These are phyloP conservation scores for Torulaspora indica DNA, from an alignment of 805 yeast genomes.

Conservation along the genomic window DNA sequence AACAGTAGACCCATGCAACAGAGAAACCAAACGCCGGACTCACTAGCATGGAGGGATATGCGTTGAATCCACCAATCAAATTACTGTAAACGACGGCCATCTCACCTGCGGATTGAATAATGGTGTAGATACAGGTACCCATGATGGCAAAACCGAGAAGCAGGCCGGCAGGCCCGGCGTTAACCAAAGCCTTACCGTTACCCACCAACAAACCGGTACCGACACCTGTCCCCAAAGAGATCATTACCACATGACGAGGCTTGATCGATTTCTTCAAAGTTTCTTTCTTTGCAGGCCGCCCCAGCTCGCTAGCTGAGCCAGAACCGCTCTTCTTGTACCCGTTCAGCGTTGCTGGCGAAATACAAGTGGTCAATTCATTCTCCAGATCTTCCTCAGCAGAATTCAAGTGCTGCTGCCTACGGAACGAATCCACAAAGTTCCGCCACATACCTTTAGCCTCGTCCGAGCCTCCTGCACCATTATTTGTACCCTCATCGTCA, in stretches of 20 bases:
- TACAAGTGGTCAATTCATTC: constrained; percentile 15
- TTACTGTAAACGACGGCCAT: constrained; percentile 63
- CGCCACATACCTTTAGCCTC: background rate
- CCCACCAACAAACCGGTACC: constrained; percentile 77
- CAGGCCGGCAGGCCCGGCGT: constrained; percentile 62
- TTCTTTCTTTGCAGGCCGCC: constrained; percentile 1
- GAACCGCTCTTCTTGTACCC: constrained; percentile 7
- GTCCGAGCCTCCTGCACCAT: background rate
- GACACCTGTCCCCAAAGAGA: constrained; percentile 68
- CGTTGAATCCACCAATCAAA: constrained; percentile 55
- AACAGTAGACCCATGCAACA: constrained; percentile 65
- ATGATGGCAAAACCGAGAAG: constrained; percentile 56
- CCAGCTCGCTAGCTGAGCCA: constrained; percentile 3
- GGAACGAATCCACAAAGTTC: constrained; percentile 42
- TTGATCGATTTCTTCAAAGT: constrained; percentile 38
- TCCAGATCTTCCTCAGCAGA: constrained; percentile 37
- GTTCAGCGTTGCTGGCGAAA: constrained; percentile 13
- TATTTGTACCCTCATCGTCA: background rate
- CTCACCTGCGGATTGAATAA: constrained; percentile 62
- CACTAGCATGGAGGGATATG: constrained; percentile 56
- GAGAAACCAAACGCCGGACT: constrained; percentile 70
- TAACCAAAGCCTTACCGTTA: constrained; percentile 51
- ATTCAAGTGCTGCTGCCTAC: constrained; percentile 33
- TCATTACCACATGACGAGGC: constrained; percentile 63
- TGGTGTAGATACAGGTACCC: constrained; percentile 57